These are phyloP conservation scores for Chiua virens DNA, from an alignment of 768 basidiomycete genomes.

Conservation along the genomic window DNA sequence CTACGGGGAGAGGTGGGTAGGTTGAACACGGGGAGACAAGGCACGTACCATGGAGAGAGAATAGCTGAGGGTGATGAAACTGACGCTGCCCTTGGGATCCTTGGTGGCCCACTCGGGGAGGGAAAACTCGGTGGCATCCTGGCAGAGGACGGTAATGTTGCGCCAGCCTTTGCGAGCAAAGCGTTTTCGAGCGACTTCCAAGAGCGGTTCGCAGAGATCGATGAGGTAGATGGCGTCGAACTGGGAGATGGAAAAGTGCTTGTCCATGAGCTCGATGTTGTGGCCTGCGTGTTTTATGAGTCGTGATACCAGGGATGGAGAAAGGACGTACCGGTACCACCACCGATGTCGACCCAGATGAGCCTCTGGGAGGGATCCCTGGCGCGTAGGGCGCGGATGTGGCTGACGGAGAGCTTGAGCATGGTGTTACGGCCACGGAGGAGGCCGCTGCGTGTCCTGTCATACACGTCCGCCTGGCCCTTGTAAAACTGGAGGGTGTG, in stretches of 20 bases:
- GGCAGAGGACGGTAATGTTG: slow-evolving; percentile 69
- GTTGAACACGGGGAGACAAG: neutral
- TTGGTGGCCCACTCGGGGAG: slow-evolving; percentile 57
- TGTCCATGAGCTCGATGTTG: slow-evolving; percentile 75
- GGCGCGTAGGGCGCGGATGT: slow-evolving; percentile 49
- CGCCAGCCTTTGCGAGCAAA: slow-evolving; percentile 68
- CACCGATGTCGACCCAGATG: slow-evolving; percentile 79
- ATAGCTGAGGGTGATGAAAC: slow-evolving; percentile 55
- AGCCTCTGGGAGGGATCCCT: slow-evolving; percentile 45
- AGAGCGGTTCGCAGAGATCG: slow-evolving; percentile 70
- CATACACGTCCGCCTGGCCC: slow-evolving; percentile 73
- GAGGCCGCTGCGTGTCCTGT: slow-evolving; percentile 58
- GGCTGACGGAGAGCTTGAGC: slow-evolving; percentile 64
- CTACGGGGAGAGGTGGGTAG: slow-evolving; percentile 24
- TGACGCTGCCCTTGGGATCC: slow-evolving; percentile 55
- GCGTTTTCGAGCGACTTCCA: slow-evolving; percentile 68
- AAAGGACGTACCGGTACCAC: slow-evolving; percentile 54
- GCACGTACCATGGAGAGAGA: slow-evolving; percentile 52
- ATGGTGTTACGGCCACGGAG: slow-evolving; percentile 72
- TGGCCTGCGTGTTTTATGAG: slow-evolving; percentile 38
- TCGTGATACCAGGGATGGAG: slow-evolving; percentile 2
- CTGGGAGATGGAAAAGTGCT: slow-evolving; percentile 50
- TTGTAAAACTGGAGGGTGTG: slow-evolving; percentile 50
- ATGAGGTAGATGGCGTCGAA: slow-evolving; percentile 73
- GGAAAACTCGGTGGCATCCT: slow-evolving; percentile 67